Evolutionary conservation across 2,329 filamentous ascomycete genomes (phyloP).

Genomic region (Elsinoe arachidis): DNA sequence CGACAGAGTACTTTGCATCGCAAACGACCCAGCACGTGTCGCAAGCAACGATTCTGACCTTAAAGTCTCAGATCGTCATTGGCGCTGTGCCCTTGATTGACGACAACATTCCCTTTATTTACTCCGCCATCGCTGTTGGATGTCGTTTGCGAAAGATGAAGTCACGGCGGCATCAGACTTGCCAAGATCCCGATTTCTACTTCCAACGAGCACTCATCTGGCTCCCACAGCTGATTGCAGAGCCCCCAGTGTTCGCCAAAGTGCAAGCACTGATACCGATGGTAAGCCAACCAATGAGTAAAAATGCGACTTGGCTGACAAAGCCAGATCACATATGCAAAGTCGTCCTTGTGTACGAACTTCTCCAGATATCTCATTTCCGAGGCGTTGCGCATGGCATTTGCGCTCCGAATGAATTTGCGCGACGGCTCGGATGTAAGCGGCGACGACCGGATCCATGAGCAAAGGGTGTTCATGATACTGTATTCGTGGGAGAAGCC

Average conservation of each 20-base stretch:
- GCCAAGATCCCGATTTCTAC: not conserved
- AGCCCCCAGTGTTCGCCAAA: not conserved
- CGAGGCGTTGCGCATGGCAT: not conserved
- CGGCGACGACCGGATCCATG: not conserved
- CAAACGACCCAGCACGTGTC: conserved; percentile 1
- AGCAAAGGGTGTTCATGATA: conserved; percentile 2
- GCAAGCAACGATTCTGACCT: not conserved
- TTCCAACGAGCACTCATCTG: not conserved
- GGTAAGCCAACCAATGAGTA: not conserved
- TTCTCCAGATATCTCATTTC: conserved; percentile 2
- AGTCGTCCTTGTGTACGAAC: not conserved
- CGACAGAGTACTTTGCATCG: not conserved
- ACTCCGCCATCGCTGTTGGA: not conserved
- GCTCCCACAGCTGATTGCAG: not conserved
- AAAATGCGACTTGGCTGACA: not conserved
- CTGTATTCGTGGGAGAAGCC: conserved; percentile 3
- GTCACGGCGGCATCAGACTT: not conserved
- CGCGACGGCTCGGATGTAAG: not conserved
- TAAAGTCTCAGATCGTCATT: not conserved
- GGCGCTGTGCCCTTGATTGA: not conserved
- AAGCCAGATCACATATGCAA: not conserved
- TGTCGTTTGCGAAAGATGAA: not conserved
- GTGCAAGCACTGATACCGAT: not conserved
- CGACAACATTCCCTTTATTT: not conserved
- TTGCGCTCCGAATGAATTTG: not conserved